Evolutionary conservation across 176 grass and related monocot genomes (phyloP).

Genomic region (Raddia guianensis): DNA sequence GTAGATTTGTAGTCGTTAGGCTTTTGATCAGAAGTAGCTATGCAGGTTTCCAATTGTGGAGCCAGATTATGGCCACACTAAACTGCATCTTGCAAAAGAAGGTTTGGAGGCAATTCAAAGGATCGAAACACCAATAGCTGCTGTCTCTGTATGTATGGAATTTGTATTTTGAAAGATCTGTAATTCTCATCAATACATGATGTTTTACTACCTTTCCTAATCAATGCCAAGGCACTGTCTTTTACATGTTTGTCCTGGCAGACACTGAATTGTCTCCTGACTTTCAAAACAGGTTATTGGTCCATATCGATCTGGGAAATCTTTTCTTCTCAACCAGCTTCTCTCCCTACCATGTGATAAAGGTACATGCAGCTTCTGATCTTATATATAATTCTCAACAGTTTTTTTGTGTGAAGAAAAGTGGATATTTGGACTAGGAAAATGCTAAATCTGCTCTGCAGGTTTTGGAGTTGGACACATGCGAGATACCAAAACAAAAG

Average conservation of each 20-base stretch:
- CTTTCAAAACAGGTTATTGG: slow-evolving; percentile 70
- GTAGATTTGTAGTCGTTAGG: neutral
- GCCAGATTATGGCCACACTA: slow-evolving; percentile 87
- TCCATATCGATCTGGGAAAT: slow-evolving; percentile 88
- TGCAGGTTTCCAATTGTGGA: slow-evolving; percentile 91
- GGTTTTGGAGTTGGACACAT: slow-evolving; percentile 98
- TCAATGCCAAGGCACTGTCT: neutral
- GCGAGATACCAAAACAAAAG: slow-evolving; percentile 98
- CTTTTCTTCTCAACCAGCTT: slow-evolving; percentile 97
- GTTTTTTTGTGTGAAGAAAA: neutral
- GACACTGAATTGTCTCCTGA: slow-evolving; percentile 9
- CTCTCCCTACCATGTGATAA: slow-evolving; percentile 79
- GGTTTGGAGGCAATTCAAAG: slow-evolving; percentile 84
- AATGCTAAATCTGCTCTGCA: slow-evolving; percentile 32
- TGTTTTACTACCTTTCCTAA: neutral
- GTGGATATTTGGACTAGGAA: neutral
- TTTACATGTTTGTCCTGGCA: neutral
- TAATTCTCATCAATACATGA: neutral
- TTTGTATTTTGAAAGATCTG: neutral
- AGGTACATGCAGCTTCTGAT: slow-evolving; percentile 44
- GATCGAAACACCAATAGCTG: slow-evolving; percentile 76
- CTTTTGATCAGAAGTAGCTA: slow-evolving; percentile 20
- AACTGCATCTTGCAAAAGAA: slow-evolving; percentile 67
- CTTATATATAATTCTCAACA: neutral
- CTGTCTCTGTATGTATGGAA: slow-evolving; percentile 63